phyloP scores from a whole-genome alignment of 768 basidiomycete species.

The Suillus placidus region DNA sequence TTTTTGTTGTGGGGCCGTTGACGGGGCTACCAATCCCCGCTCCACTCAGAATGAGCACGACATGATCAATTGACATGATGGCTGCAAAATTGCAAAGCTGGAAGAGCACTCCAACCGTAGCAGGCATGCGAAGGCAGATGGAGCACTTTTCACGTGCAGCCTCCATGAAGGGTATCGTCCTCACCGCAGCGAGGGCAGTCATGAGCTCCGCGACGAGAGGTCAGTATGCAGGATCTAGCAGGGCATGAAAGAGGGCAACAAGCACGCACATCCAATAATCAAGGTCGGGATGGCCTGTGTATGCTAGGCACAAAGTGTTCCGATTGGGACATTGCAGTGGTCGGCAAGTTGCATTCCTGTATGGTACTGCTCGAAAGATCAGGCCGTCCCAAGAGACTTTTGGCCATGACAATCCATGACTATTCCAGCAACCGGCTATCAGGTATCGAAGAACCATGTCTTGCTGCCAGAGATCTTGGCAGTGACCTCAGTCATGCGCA shows the following conservation, averaged over 20 bases:
- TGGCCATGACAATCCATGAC: neutral
- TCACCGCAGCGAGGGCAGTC: slow-evolving; percentile 14
- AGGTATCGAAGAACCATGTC: slow-evolving; percentile 71
- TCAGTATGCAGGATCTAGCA: slow-evolving; percentile 19
- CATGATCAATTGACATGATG: slow-evolving; percentile 50
- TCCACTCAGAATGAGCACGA: slow-evolving; percentile 46
- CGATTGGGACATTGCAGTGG: slow-evolving; percentile 34
- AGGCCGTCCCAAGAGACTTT: neutral
- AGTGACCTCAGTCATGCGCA: slow-evolving; percentile 94
- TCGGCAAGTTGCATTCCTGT: slow-evolving; percentile 24
- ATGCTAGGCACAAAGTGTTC: slow-evolving; percentile 39
- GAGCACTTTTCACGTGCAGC: slow-evolving; percentile 42
- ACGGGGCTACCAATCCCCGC: slow-evolving; percentile 18
- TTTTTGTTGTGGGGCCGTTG: slow-evolving; percentile 23
- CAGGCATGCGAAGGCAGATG: slow-evolving; percentile 42
- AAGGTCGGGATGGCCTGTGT: slow-evolving; percentile 40
- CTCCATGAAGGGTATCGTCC: slow-evolving; percentile 50
- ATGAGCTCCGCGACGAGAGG: slow-evolving; percentile 23
- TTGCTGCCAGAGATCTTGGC: slow-evolving; percentile 88
- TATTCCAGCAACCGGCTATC: neutral
- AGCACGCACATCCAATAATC: slow-evolving; percentile 47
- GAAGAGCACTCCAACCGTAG: slow-evolving; percentile 42
- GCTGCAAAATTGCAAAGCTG: slow-evolving; percentile 48
- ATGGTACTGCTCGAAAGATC: neutral
- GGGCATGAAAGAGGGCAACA: slow-evolving; percentile 49